phyloP scores from a whole-genome alignment of 495 filamentous ascomycete species.

The Talaromyces proteolyticus region DNA sequence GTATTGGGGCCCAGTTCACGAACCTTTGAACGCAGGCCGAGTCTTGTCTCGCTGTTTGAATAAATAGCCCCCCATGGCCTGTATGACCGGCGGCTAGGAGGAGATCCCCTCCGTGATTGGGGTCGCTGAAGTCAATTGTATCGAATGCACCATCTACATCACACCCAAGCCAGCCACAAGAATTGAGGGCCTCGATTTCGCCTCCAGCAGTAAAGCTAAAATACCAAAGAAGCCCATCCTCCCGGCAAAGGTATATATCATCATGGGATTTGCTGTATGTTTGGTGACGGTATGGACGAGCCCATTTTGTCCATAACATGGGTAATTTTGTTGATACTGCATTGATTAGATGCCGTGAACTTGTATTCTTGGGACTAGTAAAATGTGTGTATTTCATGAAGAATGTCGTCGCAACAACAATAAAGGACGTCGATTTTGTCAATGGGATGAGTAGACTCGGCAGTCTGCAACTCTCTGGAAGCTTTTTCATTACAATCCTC shows the following conservation, averaged over 20 bases:
- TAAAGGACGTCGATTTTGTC: slow-evolving; percentile 56
- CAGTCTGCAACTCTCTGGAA: slow-evolving; percentile 55
- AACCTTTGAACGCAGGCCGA: slow-evolving; percentile 52
- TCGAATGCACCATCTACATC: slow-evolving; percentile 42
- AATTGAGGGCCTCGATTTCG: slow-evolving; percentile 27
- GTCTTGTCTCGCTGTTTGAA: slow-evolving; percentile 49
- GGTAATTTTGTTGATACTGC: slow-evolving; percentile 8
- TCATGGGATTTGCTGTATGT: slow-evolving; percentile 56
- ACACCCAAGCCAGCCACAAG: slow-evolving; percentile 33
- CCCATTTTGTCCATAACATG: slow-evolving; percentile 57
- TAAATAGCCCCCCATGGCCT: slow-evolving; percentile 73
- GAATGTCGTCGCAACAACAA: slow-evolving; percentile 51
- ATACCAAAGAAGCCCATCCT: slow-evolving; percentile 70
- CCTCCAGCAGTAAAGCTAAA: slow-evolving; percentile 53
- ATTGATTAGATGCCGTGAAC: slow-evolving; percentile 20
- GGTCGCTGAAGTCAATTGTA: slow-evolving; percentile 39
- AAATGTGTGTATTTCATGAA: slow-evolving; percentile 57
- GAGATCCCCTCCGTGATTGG: slow-evolving; percentile 56
- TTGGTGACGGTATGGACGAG: slow-evolving; percentile 58
- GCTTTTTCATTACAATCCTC: slow-evolving; percentile 39
- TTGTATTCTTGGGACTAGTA: slow-evolving; percentile 28
- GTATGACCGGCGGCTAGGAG: slow-evolving; percentile 76
- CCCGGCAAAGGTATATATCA: slow-evolving; percentile 70
- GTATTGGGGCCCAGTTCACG: slow-evolving; percentile 78
- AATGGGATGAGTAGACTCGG: slow-evolving; percentile 66